Conservation (phyloP, 208 protist species). For the Leishmania lainsoni region DNA sequence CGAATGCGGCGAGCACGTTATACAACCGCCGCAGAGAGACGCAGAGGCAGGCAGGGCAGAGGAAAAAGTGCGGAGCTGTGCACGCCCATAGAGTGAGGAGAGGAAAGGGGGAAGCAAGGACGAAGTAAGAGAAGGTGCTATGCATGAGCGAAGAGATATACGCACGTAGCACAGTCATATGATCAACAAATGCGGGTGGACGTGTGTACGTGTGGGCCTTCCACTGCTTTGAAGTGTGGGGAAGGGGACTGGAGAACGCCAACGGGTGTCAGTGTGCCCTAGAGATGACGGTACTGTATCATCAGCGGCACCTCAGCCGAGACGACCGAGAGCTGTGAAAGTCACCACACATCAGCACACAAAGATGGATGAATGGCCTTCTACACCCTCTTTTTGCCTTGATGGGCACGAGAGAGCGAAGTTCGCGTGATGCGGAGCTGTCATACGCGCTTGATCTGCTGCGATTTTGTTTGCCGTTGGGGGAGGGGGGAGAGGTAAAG, state of each 20-base stretch:
- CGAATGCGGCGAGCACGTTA: neutral
- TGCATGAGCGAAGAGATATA: neutral
- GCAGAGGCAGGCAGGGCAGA: too few relatives aligned
- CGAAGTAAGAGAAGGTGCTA: neutral
- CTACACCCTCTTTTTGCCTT: neutral
- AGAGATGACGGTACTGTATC: neutral
- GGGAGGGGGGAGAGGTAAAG: neutral
- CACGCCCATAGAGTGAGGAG: neutral
- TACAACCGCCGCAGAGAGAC: neutral
- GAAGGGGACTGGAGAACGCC: neutral
- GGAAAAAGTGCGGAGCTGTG: neutral
- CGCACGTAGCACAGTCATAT: neutral
- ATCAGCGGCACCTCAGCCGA: neutral
- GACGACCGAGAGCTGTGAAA: neutral
- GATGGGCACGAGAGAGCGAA: neutral
- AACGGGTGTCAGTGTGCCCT: neutral
- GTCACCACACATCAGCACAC: neutral
- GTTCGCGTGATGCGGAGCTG: neutral
- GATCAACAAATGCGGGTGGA: neutral
- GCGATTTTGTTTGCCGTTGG: neutral
- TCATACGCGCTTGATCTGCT: neutral
- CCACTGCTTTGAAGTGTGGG: neutral
- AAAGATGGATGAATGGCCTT: neutral
- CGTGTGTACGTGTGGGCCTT: neutral
- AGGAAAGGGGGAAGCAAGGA: neutral